These are phyloP conservation scores for Colletotrichum trifolii DNA, from an alignment of 2,329 filamentous ascomycete species.

Conservation along the genomic window DNA sequence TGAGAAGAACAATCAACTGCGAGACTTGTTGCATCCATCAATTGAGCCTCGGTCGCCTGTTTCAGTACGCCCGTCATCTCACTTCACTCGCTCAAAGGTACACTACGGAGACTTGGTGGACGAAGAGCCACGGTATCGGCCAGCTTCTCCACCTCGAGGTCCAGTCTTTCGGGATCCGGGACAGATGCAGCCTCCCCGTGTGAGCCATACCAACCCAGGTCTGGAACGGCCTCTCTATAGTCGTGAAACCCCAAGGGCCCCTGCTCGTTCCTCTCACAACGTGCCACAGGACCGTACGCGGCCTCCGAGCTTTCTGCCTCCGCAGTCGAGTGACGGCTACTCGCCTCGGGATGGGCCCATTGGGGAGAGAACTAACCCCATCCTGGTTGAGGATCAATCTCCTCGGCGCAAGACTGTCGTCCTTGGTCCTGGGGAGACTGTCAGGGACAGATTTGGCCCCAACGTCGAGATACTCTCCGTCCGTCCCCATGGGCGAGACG, in stretches of 20 bases:
- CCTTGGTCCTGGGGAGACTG: slow-evolving; percentile 50
- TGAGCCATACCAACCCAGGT: slow-evolving; percentile 13
- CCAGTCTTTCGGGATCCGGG: slow-evolving; percentile 8
- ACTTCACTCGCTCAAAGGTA: slow-evolving; percentile 17
- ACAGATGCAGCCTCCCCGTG: slow-evolving; percentile 1
- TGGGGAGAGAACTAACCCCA: slow-evolving; percentile 46
- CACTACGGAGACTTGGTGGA: slow-evolving; percentile 29
- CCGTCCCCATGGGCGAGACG: slow-evolving; percentile 24
- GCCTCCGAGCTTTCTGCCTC: slow-evolving; percentile 32
- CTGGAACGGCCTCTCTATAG: slow-evolving; percentile 4
- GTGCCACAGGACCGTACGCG: slow-evolving; percentile 36
- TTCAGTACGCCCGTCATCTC: slow-evolving; percentile 12
- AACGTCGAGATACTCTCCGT: slow-evolving; percentile 35
- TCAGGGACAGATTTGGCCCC: slow-evolving; percentile 34
- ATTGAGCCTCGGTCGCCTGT: slow-evolving; percentile 57
- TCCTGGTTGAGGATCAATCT: slow-evolving; percentile 54
- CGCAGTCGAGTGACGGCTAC: neutral
- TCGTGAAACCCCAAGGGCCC: neutral
- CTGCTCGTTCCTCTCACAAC: slow-evolving; percentile 8
- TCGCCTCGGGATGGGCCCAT: slow-evolving; percentile 7
- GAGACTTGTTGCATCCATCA: slow-evolving; percentile 59
- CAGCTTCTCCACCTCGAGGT: slow-evolving; percentile 15
- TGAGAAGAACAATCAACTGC: slow-evolving; percentile 42
- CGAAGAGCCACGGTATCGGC: slow-evolving; percentile 10
- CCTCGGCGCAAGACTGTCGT: slow-evolving; percentile 8